Conservation (phyloP, 768 basidiomycete genomes). For the Panus rudis region DNA sequence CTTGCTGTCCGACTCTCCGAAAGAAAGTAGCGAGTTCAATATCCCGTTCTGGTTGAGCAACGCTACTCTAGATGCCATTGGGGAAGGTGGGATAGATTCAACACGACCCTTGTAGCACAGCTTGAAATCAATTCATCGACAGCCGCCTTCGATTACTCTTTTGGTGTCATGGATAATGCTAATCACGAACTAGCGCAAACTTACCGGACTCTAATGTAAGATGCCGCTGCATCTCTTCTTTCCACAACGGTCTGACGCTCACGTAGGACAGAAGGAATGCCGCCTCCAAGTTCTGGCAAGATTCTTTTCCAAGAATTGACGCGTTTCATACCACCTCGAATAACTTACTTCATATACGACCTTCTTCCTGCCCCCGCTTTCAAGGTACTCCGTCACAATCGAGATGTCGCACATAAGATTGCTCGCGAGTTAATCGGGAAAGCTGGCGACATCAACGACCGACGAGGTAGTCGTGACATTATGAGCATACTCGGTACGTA, state of each 20-base stretch:
- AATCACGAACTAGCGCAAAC: conserved; percentile 49
- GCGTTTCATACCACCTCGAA: background rate
- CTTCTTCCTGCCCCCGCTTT: conserved; percentile 33
- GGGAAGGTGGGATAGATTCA: conserved; percentile 23
- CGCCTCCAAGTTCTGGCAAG: background rate
- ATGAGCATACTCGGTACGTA: conserved; percentile 47
- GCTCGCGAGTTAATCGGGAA: conserved; percentile 42
- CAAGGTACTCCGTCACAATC: conserved; percentile 27
- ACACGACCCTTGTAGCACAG: background rate
- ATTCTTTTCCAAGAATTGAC: background rate
- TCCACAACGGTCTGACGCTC: background rate
- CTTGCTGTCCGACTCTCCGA: conserved; percentile 36
- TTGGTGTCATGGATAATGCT: conserved; percentile 41
- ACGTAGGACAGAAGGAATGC: background rate
- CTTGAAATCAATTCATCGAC: background rate
- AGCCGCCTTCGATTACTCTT: conserved; percentile 42
- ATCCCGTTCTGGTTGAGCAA: conserved; percentile 38
- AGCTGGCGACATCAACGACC: conserved; percentile 38
- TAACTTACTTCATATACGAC: background rate
- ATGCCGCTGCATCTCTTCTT: background rate
- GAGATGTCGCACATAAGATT: conserved; percentile 23
- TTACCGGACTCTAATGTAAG: conserved; percentile 38
- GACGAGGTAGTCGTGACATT: conserved; percentile 48
- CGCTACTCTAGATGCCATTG: conserved; percentile 33
- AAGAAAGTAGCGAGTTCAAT: conserved; percentile 37